Percentiles rank a stretch among this genome's conserved stretches.
These are phyloP conservation scores for Stephanodiscus triporus DNA, from an alignment of 108 stramenopile species.

Conservation along the genomic window DNA sequence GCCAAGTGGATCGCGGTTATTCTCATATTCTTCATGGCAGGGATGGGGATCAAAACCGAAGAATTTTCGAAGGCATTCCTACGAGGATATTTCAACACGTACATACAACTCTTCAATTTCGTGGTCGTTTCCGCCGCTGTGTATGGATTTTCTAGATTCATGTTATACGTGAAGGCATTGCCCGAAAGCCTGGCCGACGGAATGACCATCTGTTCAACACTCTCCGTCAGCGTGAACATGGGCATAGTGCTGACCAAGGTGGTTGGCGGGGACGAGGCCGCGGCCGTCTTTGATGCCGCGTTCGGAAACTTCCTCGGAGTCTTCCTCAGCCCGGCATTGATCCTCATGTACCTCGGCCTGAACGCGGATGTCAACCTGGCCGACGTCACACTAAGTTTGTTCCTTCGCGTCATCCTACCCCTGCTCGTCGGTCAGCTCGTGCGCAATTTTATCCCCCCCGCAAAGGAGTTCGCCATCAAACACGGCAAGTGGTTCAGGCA, in stretches of 20 bases:
- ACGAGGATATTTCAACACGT: slow-evolving; percentile 68
- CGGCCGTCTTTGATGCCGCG: slow-evolving; percentile 80
- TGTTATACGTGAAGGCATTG: slow-evolving; percentile 49
- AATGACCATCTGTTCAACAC: slow-evolving; percentile 71
- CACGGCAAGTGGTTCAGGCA: slow-evolving; percentile 59
- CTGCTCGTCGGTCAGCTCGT: slow-evolving; percentile 59
- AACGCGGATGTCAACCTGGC: slow-evolving; percentile 48
- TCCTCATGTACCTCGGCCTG: slow-evolving; percentile 57
- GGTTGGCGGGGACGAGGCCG: slow-evolving; percentile 82
- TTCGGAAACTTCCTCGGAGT: slow-evolving; percentile 72
- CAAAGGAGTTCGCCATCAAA: slow-evolving; percentile 49
- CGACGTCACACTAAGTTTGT: slow-evolving; percentile 58
- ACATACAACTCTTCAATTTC: slow-evolving; percentile 80
- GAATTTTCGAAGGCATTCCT: slow-evolving; percentile 79
- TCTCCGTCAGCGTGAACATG: slow-evolving; percentile 88
- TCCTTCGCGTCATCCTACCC: slow-evolving; percentile 59
- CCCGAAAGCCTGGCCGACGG: slow-evolving; percentile 71
- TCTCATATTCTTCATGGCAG: slow-evolving; percentile 80
- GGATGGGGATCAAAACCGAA: slow-evolving; percentile 78
- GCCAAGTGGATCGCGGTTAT: slow-evolving; percentile 81
- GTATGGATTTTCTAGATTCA: slow-evolving; percentile 58
- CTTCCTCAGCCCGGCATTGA: slow-evolving; percentile 61
- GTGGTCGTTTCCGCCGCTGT: slow-evolving; percentile 65
- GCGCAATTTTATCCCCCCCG: slow-evolving; percentile 45
- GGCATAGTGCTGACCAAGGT: slow-evolving; percentile 75